Conservation (phyloP, 2,329 filamentous ascomycete genomes). For the Nigrospora sphaerica region DNA sequence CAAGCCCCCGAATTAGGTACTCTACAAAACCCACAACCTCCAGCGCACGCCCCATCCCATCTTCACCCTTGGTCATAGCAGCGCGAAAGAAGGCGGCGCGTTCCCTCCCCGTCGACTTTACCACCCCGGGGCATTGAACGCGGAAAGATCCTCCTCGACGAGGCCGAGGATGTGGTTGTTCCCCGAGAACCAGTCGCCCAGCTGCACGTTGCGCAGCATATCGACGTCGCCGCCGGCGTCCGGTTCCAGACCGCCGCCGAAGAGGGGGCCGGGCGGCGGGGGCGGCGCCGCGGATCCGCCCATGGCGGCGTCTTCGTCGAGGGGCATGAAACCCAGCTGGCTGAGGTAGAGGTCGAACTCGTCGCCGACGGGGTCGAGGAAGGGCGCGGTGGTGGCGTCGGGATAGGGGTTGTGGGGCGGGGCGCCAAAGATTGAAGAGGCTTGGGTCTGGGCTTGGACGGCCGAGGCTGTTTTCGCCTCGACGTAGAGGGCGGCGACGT, state of each 20-base stretch:
- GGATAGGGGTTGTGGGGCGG: no score
- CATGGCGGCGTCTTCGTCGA: slow-evolving; percentile 7
- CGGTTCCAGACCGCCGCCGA: no score
- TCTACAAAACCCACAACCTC: no score
- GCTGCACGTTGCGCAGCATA: slow-evolving; percentile 17
- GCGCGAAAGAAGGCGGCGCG: no score
- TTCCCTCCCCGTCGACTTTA: background rate
- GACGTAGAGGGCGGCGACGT: slow-evolving; percentile 50
- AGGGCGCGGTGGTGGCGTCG: slow-evolving; percentile 4
- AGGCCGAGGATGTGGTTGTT: slow-evolving; percentile 24
- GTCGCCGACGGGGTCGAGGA: slow-evolving; percentile 17
- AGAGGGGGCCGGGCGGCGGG: background rate
- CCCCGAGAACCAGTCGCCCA: slow-evolving; percentile 26
- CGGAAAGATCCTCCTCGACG: slow-evolving; percentile 23
- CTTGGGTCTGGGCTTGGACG: slow-evolving; percentile 25
- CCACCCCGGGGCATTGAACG: slow-evolving; percentile 17
- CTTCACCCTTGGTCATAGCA: no score
- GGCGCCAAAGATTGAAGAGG: no score
- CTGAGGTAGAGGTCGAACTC: slow-evolving; percentile 25
- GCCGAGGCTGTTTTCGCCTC: slow-evolving; percentile 35
- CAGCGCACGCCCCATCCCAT: no score
- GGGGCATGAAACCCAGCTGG: slow-evolving; percentile 25
- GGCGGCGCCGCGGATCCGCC: background rate
- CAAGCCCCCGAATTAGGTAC: no score
- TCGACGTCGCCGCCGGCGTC: slow-evolving; percentile 4